Percentiles rank a stretch among this genome's conserved stretches.
These are phyloP conservation scores for Solanum gandarillasii DNA, from an alignment of 257 asterid genomes.

Conservation along the genomic window DNA sequence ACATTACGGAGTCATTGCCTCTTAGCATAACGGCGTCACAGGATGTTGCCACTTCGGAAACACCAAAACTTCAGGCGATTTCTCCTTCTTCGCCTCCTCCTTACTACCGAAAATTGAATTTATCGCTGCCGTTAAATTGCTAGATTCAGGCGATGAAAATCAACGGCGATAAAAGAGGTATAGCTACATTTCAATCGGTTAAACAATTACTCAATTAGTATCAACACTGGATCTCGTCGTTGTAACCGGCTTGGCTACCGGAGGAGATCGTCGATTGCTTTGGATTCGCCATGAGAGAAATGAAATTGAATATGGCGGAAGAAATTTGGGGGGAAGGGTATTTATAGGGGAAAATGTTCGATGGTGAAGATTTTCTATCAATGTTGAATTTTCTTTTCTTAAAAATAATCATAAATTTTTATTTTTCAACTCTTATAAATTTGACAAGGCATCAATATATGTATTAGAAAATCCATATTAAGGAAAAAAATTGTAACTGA, in stretches of 20 bases:
- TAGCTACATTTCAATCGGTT: constrained; percentile 55
- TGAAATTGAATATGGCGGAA: neutral
- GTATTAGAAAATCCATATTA: too few relatives aligned
- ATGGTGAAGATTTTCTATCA: constrained; percentile 20
- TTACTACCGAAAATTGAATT: constrained; percentile 3
- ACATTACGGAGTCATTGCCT: constrained; percentile 9
- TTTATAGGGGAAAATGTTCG: neutral
- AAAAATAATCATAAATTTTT: too few relatives aligned
- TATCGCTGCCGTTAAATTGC: constrained; percentile 19
- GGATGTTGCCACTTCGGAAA: constrained; percentile 24
- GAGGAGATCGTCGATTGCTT: constrained; percentile 1
- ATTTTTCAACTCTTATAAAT: neutral
- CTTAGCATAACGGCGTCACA: constrained; percentile 16
- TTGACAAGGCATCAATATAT: too few relatives aligned
- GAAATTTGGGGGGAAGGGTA: neutral
- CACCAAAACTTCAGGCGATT: neutral
- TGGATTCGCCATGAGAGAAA: neutral
- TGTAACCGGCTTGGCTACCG: constrained; percentile 40
- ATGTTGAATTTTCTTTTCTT: neutral
- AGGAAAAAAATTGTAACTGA: neutral
- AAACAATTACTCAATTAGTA: constrained; percentile 29
- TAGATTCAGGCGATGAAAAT: constrained; percentile 38
- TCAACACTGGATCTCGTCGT: constrained; percentile 48
- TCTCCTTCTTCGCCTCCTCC: constrained; percentile 12
- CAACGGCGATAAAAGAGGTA: constrained; percentile 60